Percentiles rank a stretch among this genome's conserved stretches.
phyloP scores from a whole-genome alignment of 169 alveolate species.

The Eimeria zaria region DNA sequence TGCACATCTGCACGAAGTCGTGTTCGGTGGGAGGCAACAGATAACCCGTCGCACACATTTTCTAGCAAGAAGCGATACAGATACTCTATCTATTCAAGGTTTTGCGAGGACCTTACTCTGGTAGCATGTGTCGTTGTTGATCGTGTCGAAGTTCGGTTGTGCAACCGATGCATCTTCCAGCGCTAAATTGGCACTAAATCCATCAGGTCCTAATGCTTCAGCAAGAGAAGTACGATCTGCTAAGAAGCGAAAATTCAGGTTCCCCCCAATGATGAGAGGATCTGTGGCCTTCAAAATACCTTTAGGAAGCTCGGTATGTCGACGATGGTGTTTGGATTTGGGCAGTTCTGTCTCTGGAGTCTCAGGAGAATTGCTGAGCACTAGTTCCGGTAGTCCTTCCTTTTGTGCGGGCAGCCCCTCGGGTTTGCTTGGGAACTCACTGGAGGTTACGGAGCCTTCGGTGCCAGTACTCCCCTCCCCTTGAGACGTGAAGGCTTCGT shows the following conservation, averaged over 20 bases:
- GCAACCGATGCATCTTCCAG: slow-evolving; percentile 75
- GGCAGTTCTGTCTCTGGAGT: background rate
- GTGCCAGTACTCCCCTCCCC: slow-evolving; percentile 37
- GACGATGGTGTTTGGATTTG: background rate
- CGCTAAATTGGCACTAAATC: slow-evolving; percentile 74
- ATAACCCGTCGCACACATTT: background rate
- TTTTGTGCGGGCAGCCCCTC: background rate
- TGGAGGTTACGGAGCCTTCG: slow-evolving; percentile 18
- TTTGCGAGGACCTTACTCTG: slow-evolving; percentile 29
- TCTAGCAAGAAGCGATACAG: background rate
- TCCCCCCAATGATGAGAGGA: slow-evolving; percentile 90
- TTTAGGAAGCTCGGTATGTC: slow-evolving; percentile 76
- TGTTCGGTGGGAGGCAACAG: background rate
- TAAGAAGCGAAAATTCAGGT: slow-evolving; percentile 86
- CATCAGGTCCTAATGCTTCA: slow-evolving; percentile 77
- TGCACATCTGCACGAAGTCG: background rate
- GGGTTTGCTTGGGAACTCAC: background rate
- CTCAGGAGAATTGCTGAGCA: background rate
- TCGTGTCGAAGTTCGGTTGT: slow-evolving; percentile 84
- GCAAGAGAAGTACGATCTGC: slow-evolving; percentile 79
- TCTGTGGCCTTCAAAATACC: slow-evolving; percentile 83
- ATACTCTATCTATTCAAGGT: too few relatives aligned
- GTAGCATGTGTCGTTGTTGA: slow-evolving; percentile 80
- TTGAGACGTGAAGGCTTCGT: slow-evolving; percentile 46
- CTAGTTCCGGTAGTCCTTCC: slow-evolving; percentile 53